phyloP scores from a whole-genome alignment of 2,329 filamentous ascomycete species.

The Alternaria tenuissima region DNA sequence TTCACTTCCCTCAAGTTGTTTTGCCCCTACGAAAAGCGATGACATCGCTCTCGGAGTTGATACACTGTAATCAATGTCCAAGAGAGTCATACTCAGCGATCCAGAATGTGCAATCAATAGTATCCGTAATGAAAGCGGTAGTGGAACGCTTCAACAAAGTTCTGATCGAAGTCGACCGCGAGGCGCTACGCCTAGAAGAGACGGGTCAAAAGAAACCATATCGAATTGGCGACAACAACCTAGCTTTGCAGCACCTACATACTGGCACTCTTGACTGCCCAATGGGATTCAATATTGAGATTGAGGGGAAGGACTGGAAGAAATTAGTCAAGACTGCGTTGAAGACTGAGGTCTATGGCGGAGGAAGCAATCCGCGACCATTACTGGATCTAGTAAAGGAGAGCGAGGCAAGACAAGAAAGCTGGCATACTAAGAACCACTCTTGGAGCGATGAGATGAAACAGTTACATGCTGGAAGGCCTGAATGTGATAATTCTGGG shows the following conservation, averaged over 20 bases:
- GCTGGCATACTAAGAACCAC: constrained; percentile 49
- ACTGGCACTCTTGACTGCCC: constrained; percentile 54
- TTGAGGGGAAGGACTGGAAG: constrained; percentile 56
- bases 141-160: constrained; percentile 54
- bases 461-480: constrained; percentile 26
- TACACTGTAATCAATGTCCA: constrained; percentile 55
- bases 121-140: constrained; percentile 53
- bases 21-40: constrained; percentile 54
- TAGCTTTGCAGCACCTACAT: constrained; percentile 52
- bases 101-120: constrained; percentile 56
- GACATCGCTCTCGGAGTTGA: constrained; percentile 48
- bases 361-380: constrained; percentile 36
- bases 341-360: constrained; percentile 54
- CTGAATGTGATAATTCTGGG: constrained; percentile 12
- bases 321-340: constrained; percentile 56
- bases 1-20: constrained; percentile 55
- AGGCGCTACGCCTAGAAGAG: constrained; percentile 45
- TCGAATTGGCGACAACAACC: constrained; percentile 54
- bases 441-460: constrained; percentile 28
- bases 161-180: constrained; percentile 51
- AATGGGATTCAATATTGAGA: constrained; percentile 55
- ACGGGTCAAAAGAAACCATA: constrained; percentile 52
- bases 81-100: constrained; percentile 52
- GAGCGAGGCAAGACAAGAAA: constrained; percentile 53
- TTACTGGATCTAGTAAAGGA: constrained; percentile 49